These are phyloP conservation scores for Skeletonema costatum DNA, from an alignment of 108 stramenopile species.

Conservation along the genomic window DNA sequence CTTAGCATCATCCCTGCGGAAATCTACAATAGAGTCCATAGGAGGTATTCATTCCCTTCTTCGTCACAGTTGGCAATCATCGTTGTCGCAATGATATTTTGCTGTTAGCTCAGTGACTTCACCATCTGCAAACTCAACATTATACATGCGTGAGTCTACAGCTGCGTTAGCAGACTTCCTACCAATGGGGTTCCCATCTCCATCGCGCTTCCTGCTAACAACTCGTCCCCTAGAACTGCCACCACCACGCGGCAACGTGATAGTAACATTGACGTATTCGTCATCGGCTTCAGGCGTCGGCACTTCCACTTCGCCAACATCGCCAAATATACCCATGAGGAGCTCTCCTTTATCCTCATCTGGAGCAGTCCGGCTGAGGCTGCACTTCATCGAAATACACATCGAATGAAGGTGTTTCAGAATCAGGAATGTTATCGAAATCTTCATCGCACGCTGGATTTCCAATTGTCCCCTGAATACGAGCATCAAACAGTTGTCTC, in stretches of 20 bases:
- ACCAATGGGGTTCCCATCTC: constrained; percentile 42
- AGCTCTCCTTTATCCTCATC: no score
- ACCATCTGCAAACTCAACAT: constrained; percentile 24
- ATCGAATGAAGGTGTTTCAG: no score
- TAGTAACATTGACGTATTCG: constrained; percentile 24
- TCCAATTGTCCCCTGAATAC: no score
- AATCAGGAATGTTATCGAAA: no score
- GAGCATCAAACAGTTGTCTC: no score
- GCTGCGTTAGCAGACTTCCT: neutral
- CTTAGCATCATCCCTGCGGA: neutral
- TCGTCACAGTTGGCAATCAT: constrained; percentile 28
- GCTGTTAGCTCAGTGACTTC: constrained; percentile 12
- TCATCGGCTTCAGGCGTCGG: constrained; percentile 12
- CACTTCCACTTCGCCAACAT: no score
- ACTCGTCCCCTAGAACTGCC: constrained; percentile 27
- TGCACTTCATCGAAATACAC: no score
- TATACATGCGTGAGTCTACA: constrained; percentile 32
- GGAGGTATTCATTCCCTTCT: constrained; percentile 18
- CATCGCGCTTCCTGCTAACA: constrained; percentile 24
- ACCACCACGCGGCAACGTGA: constrained; percentile 29
- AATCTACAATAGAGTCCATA: constrained; percentile 14
- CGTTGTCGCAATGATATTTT: constrained; percentile 13
- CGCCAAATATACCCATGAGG: no score
- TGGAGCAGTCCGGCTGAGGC: no score
- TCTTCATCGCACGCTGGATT: no score